These are phyloP conservation scores for Tylopilus orsonianus DNA, from an alignment of 1,284 basidiomycete species.

Conservation along the genomic window DNA sequence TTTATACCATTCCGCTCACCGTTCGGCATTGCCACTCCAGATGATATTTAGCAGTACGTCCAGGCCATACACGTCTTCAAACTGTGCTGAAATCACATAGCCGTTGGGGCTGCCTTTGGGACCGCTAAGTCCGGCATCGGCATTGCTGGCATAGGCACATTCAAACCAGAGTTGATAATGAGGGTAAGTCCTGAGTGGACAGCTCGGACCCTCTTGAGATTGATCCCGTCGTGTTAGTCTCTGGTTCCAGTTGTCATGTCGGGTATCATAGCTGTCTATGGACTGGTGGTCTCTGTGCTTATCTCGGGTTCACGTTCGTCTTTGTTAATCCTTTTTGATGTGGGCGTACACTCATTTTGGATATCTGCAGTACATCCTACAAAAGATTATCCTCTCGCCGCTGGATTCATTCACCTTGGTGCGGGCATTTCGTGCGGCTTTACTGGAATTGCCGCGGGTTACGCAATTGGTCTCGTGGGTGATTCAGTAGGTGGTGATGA, in stretches of 20 bases:
- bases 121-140: slow-evolving; percentile 98
- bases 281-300: slow-evolving; percentile 68
- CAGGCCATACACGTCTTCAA: slow-evolving; percentile 11
- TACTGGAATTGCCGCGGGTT: slow-evolving; percentile 94
- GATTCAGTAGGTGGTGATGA: slow-evolving; percentile 69
- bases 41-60: slow-evolving; percentile 85
- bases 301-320: slow-evolving; percentile 61
- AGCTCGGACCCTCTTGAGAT: not conserved
- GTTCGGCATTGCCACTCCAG: slow-evolving; percentile 38
- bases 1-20: slow-evolving; percentile 15
- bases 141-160: slow-evolving; percentile 92
- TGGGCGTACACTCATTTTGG: slow-evolving; percentile 7
- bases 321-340: slow-evolving; percentile 1
- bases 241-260: slow-evolving; percentile 61
- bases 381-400: slow-evolving; percentile 69
- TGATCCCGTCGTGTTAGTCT: slow-evolving; percentile 22
- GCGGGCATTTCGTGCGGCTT: slow-evolving; percentile 92
- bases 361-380: slow-evolving; percentile 60
- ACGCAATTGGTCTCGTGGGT: slow-evolving; percentile 96
- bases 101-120: slow-evolving; percentile 94
- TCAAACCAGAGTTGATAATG: slow-evolving; percentile 97
- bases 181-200: slow-evolving; percentile 57
- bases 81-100: slow-evolving; percentile 38
- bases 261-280: slow-evolving; percentile 73
- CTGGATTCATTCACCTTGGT: slow-evolving; percentile 92